phyloP scores from a whole-genome alignment of 352 stramenopile genomes.

The Phytophthora pistaciae region DNA sequence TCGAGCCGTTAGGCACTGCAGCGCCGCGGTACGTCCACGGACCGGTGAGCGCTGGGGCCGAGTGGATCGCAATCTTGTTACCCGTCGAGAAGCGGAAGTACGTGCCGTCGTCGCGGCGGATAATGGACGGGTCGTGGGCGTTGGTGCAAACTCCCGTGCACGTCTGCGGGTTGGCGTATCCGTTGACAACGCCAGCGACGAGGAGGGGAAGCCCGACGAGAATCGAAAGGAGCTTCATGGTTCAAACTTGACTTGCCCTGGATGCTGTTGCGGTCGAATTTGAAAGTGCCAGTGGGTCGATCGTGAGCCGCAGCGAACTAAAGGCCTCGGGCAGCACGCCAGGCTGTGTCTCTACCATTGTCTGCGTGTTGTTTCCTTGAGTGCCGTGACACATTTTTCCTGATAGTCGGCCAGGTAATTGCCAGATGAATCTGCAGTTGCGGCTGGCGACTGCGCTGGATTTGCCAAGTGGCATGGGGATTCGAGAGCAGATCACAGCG shows the following conservation, averaged over 20 bases:
- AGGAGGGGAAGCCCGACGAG: conserved; percentile 23
- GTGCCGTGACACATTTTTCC: neutral
- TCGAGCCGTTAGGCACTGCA: conserved; percentile 44
- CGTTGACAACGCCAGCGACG: conserved; percentile 14
- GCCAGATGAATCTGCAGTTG: neutral
- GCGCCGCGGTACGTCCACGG: conserved; percentile 52
- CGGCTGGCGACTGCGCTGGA: neutral
- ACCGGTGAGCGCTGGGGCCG: conserved; percentile 39
- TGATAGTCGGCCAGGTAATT: neutral
- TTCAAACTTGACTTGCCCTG: conserved; percentile 6
- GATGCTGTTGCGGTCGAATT: neutral
- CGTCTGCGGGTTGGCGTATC: conserved; percentile 28
- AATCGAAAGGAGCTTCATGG: conserved; percentile 24
- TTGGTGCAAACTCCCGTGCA: conserved; percentile 38
- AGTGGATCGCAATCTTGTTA: conserved; percentile 55
- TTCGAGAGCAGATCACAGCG: too few relatives aligned
- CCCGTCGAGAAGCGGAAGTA: conserved; percentile 62
- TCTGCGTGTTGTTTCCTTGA: neutral
- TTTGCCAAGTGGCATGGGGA: neutral
- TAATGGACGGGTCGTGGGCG: conserved; percentile 54
- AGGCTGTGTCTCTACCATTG: neutral
- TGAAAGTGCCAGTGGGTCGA: neutral
- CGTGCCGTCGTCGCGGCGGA: conserved; percentile 48
- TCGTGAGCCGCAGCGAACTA: neutral
- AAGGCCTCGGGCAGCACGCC: too few relatives aligned